Conservation (phyloP, 345 rosid species). For the Camelina sativa region DNA sequence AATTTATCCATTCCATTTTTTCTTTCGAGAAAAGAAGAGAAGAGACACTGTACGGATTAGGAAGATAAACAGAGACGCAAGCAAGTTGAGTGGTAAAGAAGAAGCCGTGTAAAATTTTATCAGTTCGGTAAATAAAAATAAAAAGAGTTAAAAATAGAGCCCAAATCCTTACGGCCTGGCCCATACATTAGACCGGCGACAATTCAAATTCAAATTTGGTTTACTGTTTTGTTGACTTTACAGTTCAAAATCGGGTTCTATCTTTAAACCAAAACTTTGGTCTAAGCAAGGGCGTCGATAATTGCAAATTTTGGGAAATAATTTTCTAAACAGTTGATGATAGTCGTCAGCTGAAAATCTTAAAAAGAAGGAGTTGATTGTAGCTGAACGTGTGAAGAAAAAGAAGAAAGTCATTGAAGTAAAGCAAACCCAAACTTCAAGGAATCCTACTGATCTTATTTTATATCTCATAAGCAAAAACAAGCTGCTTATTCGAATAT, state of each 20-base stretch:
- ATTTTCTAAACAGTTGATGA: no score
- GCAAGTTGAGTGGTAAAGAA: constrained; percentile 1
- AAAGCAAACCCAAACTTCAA: background rate
- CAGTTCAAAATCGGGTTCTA: no score
- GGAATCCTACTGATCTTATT: background rate
- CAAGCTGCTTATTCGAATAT: background rate
- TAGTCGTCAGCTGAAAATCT: no score
- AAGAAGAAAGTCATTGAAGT: no score
- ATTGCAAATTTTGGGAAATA: no score
- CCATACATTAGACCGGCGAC: background rate
- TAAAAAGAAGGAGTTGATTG: no score
- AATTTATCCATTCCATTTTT: constrained; percentile 63
- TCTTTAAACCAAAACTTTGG: no score
- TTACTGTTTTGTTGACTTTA: no score
- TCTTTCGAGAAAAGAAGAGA: constrained; percentile 24
- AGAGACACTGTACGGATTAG: constrained; percentile 12
- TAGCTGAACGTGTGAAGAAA: no score
- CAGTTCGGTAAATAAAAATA: background rate
- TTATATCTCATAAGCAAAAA: background rate
- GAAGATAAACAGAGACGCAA: constrained; percentile 14
- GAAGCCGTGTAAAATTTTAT: background rate
- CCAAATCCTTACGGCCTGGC: constrained; percentile 1
- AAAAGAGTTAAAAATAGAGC: background rate
- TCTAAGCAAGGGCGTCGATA: no score
- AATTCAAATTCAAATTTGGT: no score